Base-by-base conservation (phyloP, 148 eudicot species). In the Silene latifolia region DNA sequence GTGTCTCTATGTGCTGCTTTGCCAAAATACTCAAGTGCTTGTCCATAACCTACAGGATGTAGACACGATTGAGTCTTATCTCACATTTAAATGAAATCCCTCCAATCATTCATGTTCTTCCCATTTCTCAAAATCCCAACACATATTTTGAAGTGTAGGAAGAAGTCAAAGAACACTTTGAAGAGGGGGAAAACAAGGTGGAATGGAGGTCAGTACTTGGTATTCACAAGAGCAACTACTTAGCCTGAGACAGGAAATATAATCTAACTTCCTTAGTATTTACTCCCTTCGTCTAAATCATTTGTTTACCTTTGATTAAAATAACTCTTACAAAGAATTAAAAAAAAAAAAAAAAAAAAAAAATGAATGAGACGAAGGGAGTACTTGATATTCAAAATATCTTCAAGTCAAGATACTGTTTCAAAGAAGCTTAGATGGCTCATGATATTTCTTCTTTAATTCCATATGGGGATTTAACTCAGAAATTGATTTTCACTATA, bases 1-100 rank as follows among this genome's bases (percentile, higher is more conserved):
- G 97, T 48, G 98, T 94, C 85, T 94, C 98, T 12, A 92, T 85
- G 73, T 94, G 96, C 83, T 92, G 93, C 83, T 88, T 92, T 32
- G 98, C 97, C 77, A 95, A 77, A 69, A 89, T 86, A 75, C 86
- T 81, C 79, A 92, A 65, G 86, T 92, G 98, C 82, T 90, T 95
- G 85, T 92, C 96, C 89, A 95, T 73, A 47, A 95, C 98, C 93
- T 95, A 91, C 86, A 86, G 51, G 32, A 76, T 11, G 39, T 25
- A 63, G 9, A 46, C 3, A 61, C 11, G 44, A 35, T 67, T 67
- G 21, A 72, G 21, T 51, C 7, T 51, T 39, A 44, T 12, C 35
- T 25, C 25, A 29, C 54, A 7, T 3, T 42, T 44, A 63, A 35
- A 15, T 10, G 59, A 65, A 76, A 72, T 51, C 69, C n/a, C 47